Conservation (phyloP, 805 yeast species). For the Candida krabiensis region DNA sequence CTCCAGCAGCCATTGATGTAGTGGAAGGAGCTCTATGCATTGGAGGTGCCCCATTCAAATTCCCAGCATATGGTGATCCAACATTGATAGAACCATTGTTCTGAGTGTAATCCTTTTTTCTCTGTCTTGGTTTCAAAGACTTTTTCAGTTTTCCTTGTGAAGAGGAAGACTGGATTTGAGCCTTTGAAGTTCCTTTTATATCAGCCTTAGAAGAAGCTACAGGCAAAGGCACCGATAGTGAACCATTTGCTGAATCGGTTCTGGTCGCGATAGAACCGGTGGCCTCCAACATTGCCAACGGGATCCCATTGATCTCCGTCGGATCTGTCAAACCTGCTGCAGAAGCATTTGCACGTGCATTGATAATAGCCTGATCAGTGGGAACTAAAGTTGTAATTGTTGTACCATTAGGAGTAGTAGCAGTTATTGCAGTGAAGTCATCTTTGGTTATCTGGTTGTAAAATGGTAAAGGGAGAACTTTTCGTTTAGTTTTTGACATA, state of each 20-base stretch:
- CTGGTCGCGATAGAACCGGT: conserved; percentile 59
- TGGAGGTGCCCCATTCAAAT: background rate
- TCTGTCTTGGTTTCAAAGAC: conserved; percentile 5
- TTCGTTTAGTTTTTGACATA: conserved; percentile 26
- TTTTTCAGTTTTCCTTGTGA: conserved; percentile 7
- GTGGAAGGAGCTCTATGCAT: conserved; percentile 12
- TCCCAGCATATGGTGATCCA: background rate
- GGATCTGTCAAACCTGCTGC: conserved; percentile 57
- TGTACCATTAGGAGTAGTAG: conserved; percentile 91
- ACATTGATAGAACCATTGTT: background rate
- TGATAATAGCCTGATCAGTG: conserved; percentile 70
- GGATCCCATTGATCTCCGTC: conserved; percentile 39
- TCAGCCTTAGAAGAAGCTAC: no score
- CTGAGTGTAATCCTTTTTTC: conserved; percentile 1
- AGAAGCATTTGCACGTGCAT: conserved; percentile 56
- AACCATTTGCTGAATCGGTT: background rate
- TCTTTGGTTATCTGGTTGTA: conserved; percentile 89
- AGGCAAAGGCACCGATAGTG: no score
- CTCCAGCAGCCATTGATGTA: conserved; percentile 27
- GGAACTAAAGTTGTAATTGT: conserved; percentile 88
- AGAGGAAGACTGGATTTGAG: conserved; percentile 4
- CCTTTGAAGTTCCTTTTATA: conserved; percentile 5
- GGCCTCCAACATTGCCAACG: conserved; percentile 62
- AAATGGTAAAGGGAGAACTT: conserved; percentile 76
- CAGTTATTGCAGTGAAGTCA: conserved; percentile 79